Evolutionary conservation across 2,329 filamentous ascomycete genomes (phyloP).

Genomic region (Penicillium sp.): DNA sequence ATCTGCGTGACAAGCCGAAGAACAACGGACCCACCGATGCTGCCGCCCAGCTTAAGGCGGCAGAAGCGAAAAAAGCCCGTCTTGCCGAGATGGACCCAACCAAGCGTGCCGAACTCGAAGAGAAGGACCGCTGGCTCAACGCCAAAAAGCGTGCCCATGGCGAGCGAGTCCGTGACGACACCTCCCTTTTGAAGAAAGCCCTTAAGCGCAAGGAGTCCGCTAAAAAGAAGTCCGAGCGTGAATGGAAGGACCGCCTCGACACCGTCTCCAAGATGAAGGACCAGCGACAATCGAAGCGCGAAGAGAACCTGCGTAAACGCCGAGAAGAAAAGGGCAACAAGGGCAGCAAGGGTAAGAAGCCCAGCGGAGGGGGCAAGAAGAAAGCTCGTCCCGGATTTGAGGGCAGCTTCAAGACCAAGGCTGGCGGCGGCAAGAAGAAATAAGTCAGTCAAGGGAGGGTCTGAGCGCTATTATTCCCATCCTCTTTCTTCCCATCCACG

Average conservation of each 20-base stretch:
- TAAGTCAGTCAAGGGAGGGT: no score
- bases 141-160: constrained; percentile 85
- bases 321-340: constrained; percentile 65
- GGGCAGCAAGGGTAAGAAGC: constrained; percentile 41
- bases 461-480: background rate
- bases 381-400: constrained; percentile 64
- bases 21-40: constrained; percentile 79
- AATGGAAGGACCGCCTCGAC: constrained; percentile 70
- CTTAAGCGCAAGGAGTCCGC: constrained; percentile 84
- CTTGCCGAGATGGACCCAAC: constrained; percentile 67
- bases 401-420: constrained; percentile 59
- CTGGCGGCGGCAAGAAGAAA: constrained; percentile 42
- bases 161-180: constrained; percentile 82
- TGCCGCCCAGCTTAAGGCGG: constrained; percentile 76
- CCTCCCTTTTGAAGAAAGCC: constrained; percentile 82
- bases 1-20: constrained; percentile 61
- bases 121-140: constrained; percentile 91
- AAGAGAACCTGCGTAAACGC: constrained; percentile 69
- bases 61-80: constrained; percentile 79
- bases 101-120: constrained; percentile 78
- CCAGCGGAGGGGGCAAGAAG: constrained; percentile 35
- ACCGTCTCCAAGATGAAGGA: constrained; percentile 70
- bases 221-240: constrained; percentile 87
- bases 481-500: constrained; percentile 8
- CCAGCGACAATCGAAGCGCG: constrained; percentile 73